Evolutionary conservation across 495 filamentous ascomycete species (phyloP).

Genomic region (Aspergillus mulundensis): DNA sequence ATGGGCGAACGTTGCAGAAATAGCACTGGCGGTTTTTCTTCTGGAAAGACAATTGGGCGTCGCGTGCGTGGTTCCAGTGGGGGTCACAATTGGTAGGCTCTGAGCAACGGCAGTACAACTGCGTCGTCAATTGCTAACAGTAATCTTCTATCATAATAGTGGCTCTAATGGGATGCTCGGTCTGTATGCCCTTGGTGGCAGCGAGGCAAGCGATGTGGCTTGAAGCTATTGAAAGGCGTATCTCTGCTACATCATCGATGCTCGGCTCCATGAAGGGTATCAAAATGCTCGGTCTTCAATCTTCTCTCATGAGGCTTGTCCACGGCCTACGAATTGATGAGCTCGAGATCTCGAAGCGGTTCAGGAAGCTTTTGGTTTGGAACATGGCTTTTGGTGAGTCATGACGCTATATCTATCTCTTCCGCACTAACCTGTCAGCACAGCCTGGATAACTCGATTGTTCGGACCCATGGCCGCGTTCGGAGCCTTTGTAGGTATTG

Average conservation of each 20-base stretch:
- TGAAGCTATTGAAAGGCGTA: constrained; percentile 48
- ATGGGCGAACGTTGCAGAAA: constrained; percentile 57
- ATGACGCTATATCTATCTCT: background rate
- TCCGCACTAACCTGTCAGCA: background rate
- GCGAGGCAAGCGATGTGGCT: constrained; percentile 42
- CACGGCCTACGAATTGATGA: constrained; percentile 54
- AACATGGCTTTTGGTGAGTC: constrained; percentile 48
- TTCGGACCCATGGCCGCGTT: constrained; percentile 52
- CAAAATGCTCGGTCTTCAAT: constrained; percentile 57
- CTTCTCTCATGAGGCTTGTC: constrained; percentile 36
- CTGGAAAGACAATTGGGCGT: constrained; percentile 55
- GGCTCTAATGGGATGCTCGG: constrained; percentile 34
- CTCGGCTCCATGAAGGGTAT: constrained; percentile 54
- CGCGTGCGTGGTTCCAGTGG: constrained; percentile 48
- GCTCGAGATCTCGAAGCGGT: constrained; percentile 49
- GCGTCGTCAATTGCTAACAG: background rate
- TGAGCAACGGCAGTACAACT: too few species aligned
- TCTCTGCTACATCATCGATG: constrained; percentile 46
- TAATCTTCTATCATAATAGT: constrained; percentile 17
- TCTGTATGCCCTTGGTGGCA: constrained; percentile 27
- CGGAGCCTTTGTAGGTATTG: constrained; percentile 46
- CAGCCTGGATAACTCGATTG: constrained; percentile 49
- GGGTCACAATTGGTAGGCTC: constrained; percentile 42
- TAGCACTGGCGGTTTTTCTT: constrained; percentile 55
- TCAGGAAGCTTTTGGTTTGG: constrained; percentile 52